Percentiles rank a stretch among this genome's conserved stretches.
phyloP scores from a whole-genome alignment of 176 grass and related monocot genomes.

The Calamus simplicifolius region DNA sequence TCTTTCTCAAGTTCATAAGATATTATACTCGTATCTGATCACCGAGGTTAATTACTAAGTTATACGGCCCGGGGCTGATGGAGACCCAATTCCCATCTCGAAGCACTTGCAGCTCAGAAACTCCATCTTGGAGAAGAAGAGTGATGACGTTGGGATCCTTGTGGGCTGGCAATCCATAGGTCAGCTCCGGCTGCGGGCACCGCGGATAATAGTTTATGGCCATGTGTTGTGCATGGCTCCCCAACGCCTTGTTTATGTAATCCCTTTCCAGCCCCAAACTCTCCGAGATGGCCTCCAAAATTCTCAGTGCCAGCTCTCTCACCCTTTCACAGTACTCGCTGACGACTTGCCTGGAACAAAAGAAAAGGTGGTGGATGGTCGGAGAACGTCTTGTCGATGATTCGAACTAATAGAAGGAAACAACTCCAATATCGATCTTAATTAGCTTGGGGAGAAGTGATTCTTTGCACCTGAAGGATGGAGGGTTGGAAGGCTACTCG shows the following conservation, averaged over 20 bases:
- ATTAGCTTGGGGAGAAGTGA: no score
- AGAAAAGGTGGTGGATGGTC: not conserved
- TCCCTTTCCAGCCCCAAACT: slow-evolving; percentile 55
- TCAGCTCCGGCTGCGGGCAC: slow-evolving; percentile 89
- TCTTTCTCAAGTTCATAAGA: no score
- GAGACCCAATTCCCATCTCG: slow-evolving; percentile 56
- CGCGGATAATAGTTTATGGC: slow-evolving; percentile 89
- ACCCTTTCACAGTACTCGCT: slow-evolving; percentile 57
- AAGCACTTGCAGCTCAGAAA: slow-evolving; percentile 71
- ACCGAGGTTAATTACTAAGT: slow-evolving; percentile 79
- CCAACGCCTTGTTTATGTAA: slow-evolving; percentile 66
- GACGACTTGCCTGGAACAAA: slow-evolving; percentile 40
- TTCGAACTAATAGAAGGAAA: no score
- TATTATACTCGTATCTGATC: slow-evolving; percentile 63
- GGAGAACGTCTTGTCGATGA: no score
- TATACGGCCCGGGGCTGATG: slow-evolving; percentile 48
- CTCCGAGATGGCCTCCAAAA: slow-evolving; percentile 70
- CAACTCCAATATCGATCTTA: no score
- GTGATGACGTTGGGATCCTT: slow-evolving; percentile 90
- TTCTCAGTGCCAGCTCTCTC: slow-evolving; percentile 45
- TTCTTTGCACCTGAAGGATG: no score
- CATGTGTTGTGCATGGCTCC: slow-evolving; percentile 90
- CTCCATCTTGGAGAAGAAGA: slow-evolving; percentile 77
- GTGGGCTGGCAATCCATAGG: slow-evolving; percentile 72
- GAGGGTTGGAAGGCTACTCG: no score